Conservation (phyloP, 2,329 filamentous ascomycete genomes). For the Calonectria hawksworthii region DNA sequence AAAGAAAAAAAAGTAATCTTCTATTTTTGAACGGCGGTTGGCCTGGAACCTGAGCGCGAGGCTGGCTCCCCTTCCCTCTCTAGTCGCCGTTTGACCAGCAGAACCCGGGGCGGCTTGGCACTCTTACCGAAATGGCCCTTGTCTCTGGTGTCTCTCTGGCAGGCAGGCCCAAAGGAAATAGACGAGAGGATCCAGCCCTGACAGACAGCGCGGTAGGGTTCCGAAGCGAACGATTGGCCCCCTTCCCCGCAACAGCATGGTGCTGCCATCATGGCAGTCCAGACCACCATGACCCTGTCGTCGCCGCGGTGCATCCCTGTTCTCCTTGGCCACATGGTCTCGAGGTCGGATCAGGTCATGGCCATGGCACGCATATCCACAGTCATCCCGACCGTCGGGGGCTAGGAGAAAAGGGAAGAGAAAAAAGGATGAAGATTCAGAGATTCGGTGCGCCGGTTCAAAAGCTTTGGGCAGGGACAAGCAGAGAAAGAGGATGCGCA, state of each 20-base stretch:
- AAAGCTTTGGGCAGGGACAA: background rate
- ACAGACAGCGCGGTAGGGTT: background rate
- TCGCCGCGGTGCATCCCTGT: background rate
- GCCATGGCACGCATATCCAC: background rate
- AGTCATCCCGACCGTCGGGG: background rate
- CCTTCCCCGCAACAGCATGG: slow-evolving; percentile 1
- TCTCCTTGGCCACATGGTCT: background rate
- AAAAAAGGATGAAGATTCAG: background rate
- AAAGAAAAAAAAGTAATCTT: background rate
- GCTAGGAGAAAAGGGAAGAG: background rate
- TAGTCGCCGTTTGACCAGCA: background rate
- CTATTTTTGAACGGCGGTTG: background rate
- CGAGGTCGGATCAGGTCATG: slow-evolving; percentile 7
- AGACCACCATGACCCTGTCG: background rate
- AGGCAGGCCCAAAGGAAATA: background rate
- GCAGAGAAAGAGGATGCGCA: background rate
- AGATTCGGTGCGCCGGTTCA: background rate
- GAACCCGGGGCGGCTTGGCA: background rate
- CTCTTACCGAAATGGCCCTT: background rate
- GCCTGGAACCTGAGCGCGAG: background rate
- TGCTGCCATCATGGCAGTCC: background rate
- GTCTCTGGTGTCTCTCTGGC: background rate
- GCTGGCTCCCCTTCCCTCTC: background rate
- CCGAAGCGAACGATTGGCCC: background rate
- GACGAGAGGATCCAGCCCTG: background rate